Evolutionary conservation across 495 filamentous ascomycete species (phyloP).

Genomic region (Talaromyces borbonicus): DNA sequence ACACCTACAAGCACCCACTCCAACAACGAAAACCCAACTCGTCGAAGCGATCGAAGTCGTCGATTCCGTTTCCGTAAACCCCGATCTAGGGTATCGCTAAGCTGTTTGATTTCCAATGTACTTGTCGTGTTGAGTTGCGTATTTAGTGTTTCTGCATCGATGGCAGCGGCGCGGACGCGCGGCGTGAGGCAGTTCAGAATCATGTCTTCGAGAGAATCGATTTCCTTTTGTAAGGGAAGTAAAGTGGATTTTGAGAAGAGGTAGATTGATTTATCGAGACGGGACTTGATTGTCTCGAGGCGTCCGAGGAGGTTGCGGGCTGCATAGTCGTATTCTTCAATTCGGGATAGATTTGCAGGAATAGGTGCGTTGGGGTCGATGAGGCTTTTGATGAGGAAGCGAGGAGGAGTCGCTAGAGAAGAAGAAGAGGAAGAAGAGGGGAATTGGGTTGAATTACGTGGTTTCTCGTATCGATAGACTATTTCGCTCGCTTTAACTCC

Average conservation of each 20-base stretch:
- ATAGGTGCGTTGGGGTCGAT: conserved; percentile 16
- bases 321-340: conserved; percentile 59
- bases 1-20: conserved; percentile 73
- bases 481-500: conserved; percentile 82
- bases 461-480: conserved; percentile 47
- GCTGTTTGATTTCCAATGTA: conserved; percentile 63
- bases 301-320: conserved; percentile 49
- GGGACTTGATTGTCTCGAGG: conserved; percentile 44
- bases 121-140: conserved; percentile 64
- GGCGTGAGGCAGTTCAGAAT: conserved; percentile 50
- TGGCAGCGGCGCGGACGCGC: conserved; percentile 52
- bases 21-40: conserved; percentile 58
- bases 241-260: conserved; percentile 38
- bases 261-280: conserved; percentile 44
- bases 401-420: no score
- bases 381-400: conserved; percentile 28
- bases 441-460: conserved; percentile 18
- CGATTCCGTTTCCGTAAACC: conserved; percentile 58
- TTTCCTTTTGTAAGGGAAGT: conserved; percentile 31
- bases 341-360: conserved; percentile 39
- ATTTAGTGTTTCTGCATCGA: conserved; percentile 67
- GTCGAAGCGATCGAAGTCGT: conserved; percentile 60
- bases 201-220: conserved; percentile 40
- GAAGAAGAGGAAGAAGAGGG: no score
- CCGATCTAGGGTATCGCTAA: conserved; percentile 67